These are phyloP conservation scores for Podila epigama DNA, from an alignment of 192 early-diverging fungal species.

Conservation along the genomic window DNA sequence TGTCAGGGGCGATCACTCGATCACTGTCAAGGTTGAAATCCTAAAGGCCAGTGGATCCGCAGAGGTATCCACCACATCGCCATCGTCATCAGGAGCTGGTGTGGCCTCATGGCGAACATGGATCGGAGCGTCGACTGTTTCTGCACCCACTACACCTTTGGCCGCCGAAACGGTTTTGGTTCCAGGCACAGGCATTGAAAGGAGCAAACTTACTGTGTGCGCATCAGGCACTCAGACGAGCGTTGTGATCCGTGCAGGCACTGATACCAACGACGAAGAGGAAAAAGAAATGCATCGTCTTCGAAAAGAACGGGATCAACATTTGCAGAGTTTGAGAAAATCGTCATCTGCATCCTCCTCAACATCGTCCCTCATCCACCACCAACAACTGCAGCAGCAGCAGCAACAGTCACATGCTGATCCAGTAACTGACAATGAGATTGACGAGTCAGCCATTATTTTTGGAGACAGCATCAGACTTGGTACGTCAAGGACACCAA, in stretches of 20 bases:
- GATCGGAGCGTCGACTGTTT: neutral
- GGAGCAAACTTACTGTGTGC: slow-evolving; percentile 35
- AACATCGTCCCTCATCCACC: slow-evolving; percentile 6
- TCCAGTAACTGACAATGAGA: neutral
- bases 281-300: slow-evolving; percentile 21
- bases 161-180: slow-evolving; percentile 2
- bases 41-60: slow-evolving; percentile 43
- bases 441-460: slow-evolving; percentile 17
- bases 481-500: neutral
- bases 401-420: neutral
- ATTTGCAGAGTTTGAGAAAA: slow-evolving; percentile 5
- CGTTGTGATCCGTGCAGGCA: slow-evolving; percentile 32
- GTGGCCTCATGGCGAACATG: slow-evolving; percentile 34
- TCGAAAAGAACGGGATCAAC: slow-evolving; percentile 13
- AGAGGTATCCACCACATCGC: slow-evolving; percentile 7
- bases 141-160: neutral
- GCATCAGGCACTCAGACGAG: slow-evolving; percentile 42
- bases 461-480: slow-evolving; percentile 23
- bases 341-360: slow-evolving; percentile 12
- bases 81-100: neutral
- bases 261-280: slow-evolving; percentile 29
- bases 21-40: slow-evolving; percentile 43
- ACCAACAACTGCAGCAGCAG: neutral
- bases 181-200: slow-evolving; percentile 42
- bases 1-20: slow-evolving; percentile 37